phyloP scores from a whole-genome alignment of 2,329 filamentous ascomycete genomes.

The Aspergillus aculeatinus region DNA sequence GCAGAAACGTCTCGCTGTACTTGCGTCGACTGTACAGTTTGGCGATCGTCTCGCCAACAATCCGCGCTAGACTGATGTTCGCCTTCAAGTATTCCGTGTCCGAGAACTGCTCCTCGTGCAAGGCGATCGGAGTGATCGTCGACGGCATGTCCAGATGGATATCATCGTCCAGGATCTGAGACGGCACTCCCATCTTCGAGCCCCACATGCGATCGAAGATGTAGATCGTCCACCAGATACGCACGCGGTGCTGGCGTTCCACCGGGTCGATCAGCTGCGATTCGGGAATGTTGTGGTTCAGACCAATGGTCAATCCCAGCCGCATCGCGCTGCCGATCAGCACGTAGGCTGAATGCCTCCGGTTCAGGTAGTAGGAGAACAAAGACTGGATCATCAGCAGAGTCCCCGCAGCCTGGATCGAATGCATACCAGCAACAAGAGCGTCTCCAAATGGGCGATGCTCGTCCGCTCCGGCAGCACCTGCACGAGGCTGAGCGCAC shows the following conservation, averaged over 20 bases:
- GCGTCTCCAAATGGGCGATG: slow-evolving; percentile 46
- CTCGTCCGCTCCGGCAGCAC: slow-evolving; percentile 47
- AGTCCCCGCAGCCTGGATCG: neutral
- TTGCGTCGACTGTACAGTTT: slow-evolving; percentile 37
- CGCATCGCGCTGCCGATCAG: slow-evolving; percentile 43
- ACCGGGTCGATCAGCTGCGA: slow-evolving; percentile 37
- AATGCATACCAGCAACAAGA: slow-evolving; percentile 38
- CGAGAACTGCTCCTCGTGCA: slow-evolving; percentile 38
- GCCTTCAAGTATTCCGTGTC: slow-evolving; percentile 39
- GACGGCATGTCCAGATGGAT: slow-evolving; percentile 44
- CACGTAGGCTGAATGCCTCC: slow-evolving; percentile 35
- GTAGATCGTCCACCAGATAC: slow-evolving; percentile 43
- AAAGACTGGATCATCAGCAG: slow-evolving; percentile 26
- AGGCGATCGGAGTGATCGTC: slow-evolving; percentile 27
- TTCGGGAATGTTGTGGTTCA: slow-evolving; percentile 45
- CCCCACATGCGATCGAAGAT: slow-evolving; percentile 49
- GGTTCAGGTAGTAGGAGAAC: slow-evolving; percentile 40
- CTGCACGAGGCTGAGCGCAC: slow-evolving; percentile 42
- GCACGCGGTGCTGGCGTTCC: slow-evolving; percentile 40
- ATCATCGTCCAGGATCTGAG: slow-evolving; percentile 51
- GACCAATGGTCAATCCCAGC: slow-evolving; percentile 43
- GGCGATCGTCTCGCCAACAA: slow-evolving; percentile 38
- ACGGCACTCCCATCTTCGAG: slow-evolving; percentile 50
- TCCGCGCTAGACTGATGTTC: slow-evolving; percentile 39
- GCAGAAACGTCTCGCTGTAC: slow-evolving; percentile 39